These are phyloP conservation scores for Aspergillus biplanus DNA, from an alignment of 495 filamentous ascomycete species.

Conservation along the genomic window DNA sequence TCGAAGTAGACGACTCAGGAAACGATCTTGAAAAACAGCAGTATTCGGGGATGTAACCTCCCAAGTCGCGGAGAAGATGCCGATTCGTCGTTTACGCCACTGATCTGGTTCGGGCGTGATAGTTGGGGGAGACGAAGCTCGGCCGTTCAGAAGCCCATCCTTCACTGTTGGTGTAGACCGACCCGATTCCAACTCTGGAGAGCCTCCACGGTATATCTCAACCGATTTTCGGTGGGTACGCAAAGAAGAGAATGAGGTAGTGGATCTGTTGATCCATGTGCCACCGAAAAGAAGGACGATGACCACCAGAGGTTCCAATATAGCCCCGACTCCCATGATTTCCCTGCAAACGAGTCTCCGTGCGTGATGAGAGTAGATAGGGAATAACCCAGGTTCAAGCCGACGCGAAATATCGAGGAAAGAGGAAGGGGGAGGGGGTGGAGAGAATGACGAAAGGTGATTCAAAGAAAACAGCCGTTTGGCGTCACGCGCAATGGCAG, in stretches of 20 bases:
- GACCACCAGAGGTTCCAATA: slow-evolving; percentile 59
- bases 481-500: background rate
- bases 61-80: slow-evolving; percentile 33
- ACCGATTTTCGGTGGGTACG: slow-evolving; percentile 27
- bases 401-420: no score
- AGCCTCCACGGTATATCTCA: slow-evolving; percentile 24
- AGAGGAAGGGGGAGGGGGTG: background rate
- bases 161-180: slow-evolving; percentile 33
- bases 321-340: slow-evolving; percentile 54
- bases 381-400: no score
- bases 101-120: slow-evolving; percentile 29
- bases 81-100: slow-evolving; percentile 50
- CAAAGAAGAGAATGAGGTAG: slow-evolving; percentile 13
- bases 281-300: slow-evolving; percentile 60
- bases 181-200: slow-evolving; percentile 39
- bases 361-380: background rate
- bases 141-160: slow-evolving; percentile 34
- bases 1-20: slow-evolving; percentile 61
- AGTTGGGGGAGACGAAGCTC: slow-evolving; percentile 33
- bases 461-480: background rate
- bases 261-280: slow-evolving; percentile 59
- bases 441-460: background rate
- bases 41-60: slow-evolving; percentile 60
- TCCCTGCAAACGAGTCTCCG: background rate
- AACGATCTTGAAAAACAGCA: slow-evolving; percentile 51